Conservation (phyloP, 768 basidiomycete genomes). For the Calocybe cyanea region DNA sequence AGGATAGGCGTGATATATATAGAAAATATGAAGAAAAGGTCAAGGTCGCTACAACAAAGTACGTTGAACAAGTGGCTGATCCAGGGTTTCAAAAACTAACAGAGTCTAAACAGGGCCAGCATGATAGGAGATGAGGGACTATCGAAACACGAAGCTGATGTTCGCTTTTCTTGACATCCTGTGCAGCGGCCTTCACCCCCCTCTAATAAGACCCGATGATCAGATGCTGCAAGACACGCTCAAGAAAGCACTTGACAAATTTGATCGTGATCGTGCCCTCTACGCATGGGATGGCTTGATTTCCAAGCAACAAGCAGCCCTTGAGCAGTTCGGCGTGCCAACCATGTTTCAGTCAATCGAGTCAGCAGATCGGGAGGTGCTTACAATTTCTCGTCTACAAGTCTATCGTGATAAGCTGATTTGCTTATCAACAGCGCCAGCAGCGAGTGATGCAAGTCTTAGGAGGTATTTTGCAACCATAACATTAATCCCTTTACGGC, state of each 20-base stretch:
- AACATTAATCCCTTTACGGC: no score
- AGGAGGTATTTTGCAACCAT: constrained; percentile 43
- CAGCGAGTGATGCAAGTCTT: constrained; percentile 67
- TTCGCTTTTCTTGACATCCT: no score
- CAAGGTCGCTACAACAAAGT: constrained; percentile 66
- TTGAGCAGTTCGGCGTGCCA: constrained; percentile 62
- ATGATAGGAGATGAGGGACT: constrained; percentile 58
- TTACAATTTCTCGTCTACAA: constrained; percentile 13
- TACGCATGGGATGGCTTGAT: constrained; percentile 77
- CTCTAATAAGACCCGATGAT: constrained; percentile 1
- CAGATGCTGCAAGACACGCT: constrained; percentile 69
- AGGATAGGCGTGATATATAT: constrained; percentile 60
- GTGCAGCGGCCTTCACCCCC: constrained; percentile 3
- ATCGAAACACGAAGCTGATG: constrained; percentile 68
- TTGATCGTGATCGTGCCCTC: constrained; percentile 67
- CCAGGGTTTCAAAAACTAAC: neutral
- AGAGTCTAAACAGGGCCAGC: constrained; percentile 45
- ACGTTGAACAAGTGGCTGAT: constrained; percentile 17
- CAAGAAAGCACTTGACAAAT: constrained; percentile 59
- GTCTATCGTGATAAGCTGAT: neutral
- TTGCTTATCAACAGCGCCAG: constrained; percentile 48
- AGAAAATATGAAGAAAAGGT: constrained; percentile 69
- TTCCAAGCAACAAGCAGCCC: constrained; percentile 60
- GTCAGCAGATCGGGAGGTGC: constrained; percentile 53
- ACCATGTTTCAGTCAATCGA: constrained; percentile 62